Evolutionary conservation across 352 stramenopile genomes (phyloP).

Genomic region (Globisporangium recalcitrans): DNA sequence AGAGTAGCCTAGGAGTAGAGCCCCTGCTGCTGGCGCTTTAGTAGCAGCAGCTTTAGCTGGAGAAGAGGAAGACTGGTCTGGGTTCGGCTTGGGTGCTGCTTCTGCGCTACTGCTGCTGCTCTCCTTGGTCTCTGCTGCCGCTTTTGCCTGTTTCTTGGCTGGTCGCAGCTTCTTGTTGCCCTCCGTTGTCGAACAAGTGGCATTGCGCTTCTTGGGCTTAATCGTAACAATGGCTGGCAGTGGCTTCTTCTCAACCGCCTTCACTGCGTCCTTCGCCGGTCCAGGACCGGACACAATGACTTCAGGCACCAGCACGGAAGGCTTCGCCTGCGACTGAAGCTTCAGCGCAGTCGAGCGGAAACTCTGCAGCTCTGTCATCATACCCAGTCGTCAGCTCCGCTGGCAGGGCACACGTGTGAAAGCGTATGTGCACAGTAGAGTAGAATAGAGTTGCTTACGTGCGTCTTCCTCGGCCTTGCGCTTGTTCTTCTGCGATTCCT

Average conservation of each 20-base stretch:
- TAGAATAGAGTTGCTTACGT: slow-evolving; percentile 21
- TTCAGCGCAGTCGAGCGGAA: slow-evolving; percentile 63
- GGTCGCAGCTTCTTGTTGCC: slow-evolving; percentile 22
- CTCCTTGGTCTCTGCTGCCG: not conserved
- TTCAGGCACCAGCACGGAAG: slow-evolving; percentile 18
- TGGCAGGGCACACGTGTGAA: not conserved
- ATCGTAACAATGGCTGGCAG: slow-evolving; percentile 28
- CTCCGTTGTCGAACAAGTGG: not conserved
- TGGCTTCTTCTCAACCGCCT: slow-evolving; percentile 14
- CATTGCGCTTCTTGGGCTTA: slow-evolving; percentile 51
- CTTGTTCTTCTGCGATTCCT: slow-evolving; percentile 28
- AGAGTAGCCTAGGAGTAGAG: slow-evolving; percentile 49
- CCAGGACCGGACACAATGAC: slow-evolving; percentile 1
- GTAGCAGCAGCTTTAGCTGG: not conserved
- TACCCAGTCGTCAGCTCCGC: not conserved
- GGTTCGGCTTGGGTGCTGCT: not conserved
- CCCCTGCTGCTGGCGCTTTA: not conserved
- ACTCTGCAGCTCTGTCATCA: slow-evolving; percentile 39
- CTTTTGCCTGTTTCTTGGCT: slow-evolving; percentile 8
- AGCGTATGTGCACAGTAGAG: not conserved
- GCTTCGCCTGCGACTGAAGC: slow-evolving; percentile 38
- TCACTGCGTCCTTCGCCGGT: not conserved
- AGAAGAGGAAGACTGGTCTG: not conserved
- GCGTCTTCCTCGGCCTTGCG: slow-evolving; percentile 30
- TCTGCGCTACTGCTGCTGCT: not conserved